Conservation (phyloP, 805 yeast genomes). For the Lipomyces oligophaga region DNA sequence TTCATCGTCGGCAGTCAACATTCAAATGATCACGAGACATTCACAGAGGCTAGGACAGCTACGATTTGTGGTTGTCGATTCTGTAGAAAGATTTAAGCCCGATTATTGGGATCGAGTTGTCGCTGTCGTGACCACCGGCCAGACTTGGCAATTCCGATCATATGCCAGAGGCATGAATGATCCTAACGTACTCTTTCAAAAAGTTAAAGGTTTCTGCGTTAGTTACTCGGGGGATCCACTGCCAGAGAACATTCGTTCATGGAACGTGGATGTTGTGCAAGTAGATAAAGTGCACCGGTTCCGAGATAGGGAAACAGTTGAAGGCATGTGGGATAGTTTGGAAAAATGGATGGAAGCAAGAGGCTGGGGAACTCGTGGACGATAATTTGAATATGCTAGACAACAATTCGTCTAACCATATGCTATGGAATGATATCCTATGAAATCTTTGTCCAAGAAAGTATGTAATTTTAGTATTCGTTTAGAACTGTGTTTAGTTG, state of each 20-base stretch:
- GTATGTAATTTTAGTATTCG: too few relatives aligned
- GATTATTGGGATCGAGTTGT: slow-evolving; percentile 98
- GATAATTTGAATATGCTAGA: not conserved
- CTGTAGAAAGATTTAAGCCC: slow-evolving; percentile 83
- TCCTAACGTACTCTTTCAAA: slow-evolving; percentile 77
- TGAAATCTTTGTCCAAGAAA: not conserved
- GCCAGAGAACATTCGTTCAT: slow-evolving; percentile 69
- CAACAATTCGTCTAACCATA: not conserved
- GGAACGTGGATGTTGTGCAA: slow-evolving; percentile 81
- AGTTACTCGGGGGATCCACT: slow-evolving; percentile 73
- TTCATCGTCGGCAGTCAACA: slow-evolving; percentile 32
- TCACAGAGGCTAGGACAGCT: slow-evolving; percentile 56
- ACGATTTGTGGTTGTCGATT: slow-evolving; percentile 77
- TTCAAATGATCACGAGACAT: slow-evolving; percentile 52
- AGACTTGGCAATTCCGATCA: slow-evolving; percentile 90
- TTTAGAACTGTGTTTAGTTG: too few relatives aligned
- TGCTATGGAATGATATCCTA: not conserved
- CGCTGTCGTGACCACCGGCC: slow-evolving; percentile 95
- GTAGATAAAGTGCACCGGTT: slow-evolving; percentile 69
- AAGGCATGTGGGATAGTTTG: slow-evolving; percentile 76
- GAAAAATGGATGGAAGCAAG: slow-evolving; percentile 67
- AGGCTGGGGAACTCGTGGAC: slow-evolving; percentile 46
- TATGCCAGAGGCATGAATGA: slow-evolving; percentile 64
- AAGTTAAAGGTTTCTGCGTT: slow-evolving; percentile 76
- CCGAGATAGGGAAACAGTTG: slow-evolving; percentile 82